A percentile compares a stretch with the other conserved stretches of the same genome.
phyloP scores from a whole-genome alignment of 2,329 filamentous ascomycete genomes.

The Nemania sp. region DNA sequence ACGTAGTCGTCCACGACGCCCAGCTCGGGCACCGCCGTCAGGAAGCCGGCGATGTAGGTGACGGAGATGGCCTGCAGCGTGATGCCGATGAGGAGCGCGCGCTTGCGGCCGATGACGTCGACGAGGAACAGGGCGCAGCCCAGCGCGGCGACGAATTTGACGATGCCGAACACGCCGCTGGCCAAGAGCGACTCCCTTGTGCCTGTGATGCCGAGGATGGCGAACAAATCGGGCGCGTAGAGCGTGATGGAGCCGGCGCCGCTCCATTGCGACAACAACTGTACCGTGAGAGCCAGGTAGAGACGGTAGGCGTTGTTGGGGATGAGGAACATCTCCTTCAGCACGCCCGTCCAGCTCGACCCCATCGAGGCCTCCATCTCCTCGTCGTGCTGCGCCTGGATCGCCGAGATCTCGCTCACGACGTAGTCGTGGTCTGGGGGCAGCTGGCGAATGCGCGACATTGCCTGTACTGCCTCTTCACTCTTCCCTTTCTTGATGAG shows the following conservation, averaged over 20 bases:
- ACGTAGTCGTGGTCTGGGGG: constrained; percentile 71
- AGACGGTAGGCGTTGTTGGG: constrained; percentile 79
- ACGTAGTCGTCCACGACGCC: constrained; percentile 62
- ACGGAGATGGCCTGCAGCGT: constrained; percentile 70
- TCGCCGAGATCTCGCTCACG: constrained; percentile 70
- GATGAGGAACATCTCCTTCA: constrained; percentile 76
- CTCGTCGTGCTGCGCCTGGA: constrained; percentile 73
- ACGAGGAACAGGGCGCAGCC: constrained; percentile 82
- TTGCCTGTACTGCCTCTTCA: constrained; percentile 67
- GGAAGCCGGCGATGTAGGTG: constrained; percentile 71
- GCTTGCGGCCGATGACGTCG: constrained; percentile 81
- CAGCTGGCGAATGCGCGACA: constrained; percentile 71
- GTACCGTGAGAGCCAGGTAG: constrained; percentile 74
- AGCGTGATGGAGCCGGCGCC: constrained; percentile 80
- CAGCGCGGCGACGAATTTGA: constrained; percentile 76
- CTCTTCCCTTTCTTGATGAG: constrained; percentile 73
- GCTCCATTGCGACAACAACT: constrained; percentile 80
- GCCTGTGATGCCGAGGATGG: constrained; percentile 76
- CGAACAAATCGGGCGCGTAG: constrained; percentile 80
- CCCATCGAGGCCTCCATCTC: constrained; percentile 79
- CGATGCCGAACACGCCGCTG: constrained; percentile 79
- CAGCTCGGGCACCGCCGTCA: constrained; percentile 71
- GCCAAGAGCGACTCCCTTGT: constrained; percentile 76
- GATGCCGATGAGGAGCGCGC: constrained; percentile 71
- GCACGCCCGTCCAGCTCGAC: constrained; percentile 70